These are phyloP conservation scores for Yarrowia sp. DNA, from an alignment of 805 yeast species.

Conservation along the genomic window DNA sequence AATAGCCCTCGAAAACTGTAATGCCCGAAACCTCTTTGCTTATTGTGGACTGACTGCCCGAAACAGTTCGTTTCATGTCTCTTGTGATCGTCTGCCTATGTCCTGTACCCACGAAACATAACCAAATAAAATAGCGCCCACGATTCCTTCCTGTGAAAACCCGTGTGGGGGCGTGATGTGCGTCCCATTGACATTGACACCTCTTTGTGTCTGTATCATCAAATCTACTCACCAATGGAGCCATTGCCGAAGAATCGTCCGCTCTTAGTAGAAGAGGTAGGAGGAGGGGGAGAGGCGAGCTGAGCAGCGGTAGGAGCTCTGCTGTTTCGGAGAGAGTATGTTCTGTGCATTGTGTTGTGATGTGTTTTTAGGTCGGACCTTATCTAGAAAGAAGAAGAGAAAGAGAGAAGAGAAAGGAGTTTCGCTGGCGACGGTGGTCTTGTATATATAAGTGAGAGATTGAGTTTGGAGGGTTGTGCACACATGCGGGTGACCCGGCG, in stretches of 20 bases:
- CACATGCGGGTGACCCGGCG: constrained; percentile 25
- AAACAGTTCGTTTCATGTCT: neutral
- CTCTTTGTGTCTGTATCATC: neutral
- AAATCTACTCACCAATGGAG: constrained; percentile 34
- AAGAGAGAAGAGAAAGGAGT: constrained; percentile 6
- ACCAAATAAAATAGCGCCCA: too few relatives aligned
- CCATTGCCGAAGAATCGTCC: constrained; percentile 88
- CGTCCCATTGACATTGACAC: neutral
- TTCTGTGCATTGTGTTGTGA: constrained; percentile 78
- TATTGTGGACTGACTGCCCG: neutral
- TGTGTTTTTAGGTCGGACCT: constrained; percentile 8
- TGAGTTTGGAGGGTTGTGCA: constrained; percentile 24
- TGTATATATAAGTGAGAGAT: constrained; percentile 24
- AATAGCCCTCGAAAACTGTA: neutral
- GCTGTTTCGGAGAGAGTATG: constrained; percentile 89
- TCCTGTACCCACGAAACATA: neutral
- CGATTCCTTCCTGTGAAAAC: neutral
- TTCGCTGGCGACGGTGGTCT: neutral
- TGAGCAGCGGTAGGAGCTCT: constrained; percentile 98
- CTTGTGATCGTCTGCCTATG: neutral
- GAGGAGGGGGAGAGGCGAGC: constrained; percentile 91
- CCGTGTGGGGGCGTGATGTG: neutral
- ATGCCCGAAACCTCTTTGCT: neutral
- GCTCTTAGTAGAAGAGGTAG: constrained; percentile 81
- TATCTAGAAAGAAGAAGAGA: neutral